Evolutionary conservation across 2,329 filamentous ascomycete genomes (phyloP).

Genomic region (Neonectria ditissima): DNA sequence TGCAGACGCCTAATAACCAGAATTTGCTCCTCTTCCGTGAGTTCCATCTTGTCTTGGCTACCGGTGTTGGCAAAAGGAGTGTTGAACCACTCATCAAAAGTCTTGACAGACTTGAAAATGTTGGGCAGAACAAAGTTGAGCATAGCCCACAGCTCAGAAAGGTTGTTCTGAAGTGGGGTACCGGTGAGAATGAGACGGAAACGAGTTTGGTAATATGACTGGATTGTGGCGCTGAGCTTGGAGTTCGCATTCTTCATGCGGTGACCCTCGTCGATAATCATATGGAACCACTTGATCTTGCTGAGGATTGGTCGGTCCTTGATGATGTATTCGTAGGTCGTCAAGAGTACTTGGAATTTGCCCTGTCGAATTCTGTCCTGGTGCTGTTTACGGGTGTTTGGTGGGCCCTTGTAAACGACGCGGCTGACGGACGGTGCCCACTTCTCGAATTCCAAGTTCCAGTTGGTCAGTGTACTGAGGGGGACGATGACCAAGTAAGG

Average conservation of each 20-base stretch:
- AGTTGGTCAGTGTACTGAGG: conserved; percentile 96
- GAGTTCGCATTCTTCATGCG: conserved; percentile 99
- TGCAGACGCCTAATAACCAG: conserved; percentile 98
- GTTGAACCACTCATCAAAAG: conserved; percentile 99
- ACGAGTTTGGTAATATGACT: conserved; percentile 92
- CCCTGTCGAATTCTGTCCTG: conserved; percentile 95
- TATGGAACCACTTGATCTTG: conserved; percentile 99
- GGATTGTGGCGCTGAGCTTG: conserved; percentile 94
- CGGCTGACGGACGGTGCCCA: conserved; percentile 91
- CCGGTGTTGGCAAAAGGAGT: conserved; percentile 99
- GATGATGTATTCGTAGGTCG: conserved; percentile 99
- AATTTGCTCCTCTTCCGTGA: conserved; percentile 99
- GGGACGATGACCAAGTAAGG: conserved; percentile 98
- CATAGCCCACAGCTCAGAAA: conserved; percentile 95
- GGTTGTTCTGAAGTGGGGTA: conserved; percentile 96
- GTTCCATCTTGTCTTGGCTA: conserved; percentile 97
- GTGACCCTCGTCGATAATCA: conserved; percentile 99
- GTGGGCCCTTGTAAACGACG: conserved; percentile 97
- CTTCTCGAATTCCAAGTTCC: conserved; percentile 98
- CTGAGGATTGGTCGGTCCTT: conserved; percentile 95
- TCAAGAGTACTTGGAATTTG: conserved; percentile 94
- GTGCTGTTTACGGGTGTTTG: conserved; percentile 86
- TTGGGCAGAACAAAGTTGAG: conserved; percentile 98
- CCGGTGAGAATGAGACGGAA: conserved; percentile 97
- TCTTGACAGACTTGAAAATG: conserved; percentile 99